These are phyloP conservation scores for Tuber borchii DNA, from an alignment of 495 filamentous ascomycete genomes.

Conservation along the genomic window DNA sequence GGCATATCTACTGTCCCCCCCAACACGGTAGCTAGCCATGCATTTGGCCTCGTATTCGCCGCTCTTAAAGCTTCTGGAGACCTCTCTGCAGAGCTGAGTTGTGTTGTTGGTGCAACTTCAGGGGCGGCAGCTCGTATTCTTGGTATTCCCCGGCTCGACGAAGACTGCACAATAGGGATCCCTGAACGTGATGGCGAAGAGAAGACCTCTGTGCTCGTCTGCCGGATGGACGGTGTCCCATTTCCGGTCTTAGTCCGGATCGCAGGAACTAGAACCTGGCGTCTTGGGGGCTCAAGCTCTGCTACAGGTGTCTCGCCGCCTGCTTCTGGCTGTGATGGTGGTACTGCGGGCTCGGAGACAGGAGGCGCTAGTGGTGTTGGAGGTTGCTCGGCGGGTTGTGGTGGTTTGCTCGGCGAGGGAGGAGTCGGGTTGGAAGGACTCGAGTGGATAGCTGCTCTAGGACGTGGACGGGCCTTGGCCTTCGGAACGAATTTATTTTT, in stretches of 20 bases:
- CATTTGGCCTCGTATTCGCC: background rate
- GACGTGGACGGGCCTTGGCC: constrained; percentile 28
- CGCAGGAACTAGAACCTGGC: background rate
- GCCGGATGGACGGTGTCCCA: constrained; percentile 10
- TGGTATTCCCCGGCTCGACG: background rate
- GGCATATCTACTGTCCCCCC: background rate
- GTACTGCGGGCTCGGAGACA: background rate
- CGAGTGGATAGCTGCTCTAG: background rate
- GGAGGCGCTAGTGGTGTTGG: background rate
- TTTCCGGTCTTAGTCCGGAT: background rate
- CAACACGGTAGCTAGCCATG: background rate
- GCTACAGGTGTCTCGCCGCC: background rate
- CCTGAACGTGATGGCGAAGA: background rate
- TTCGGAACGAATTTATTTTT: constrained; percentile 41
- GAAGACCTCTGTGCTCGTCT: background rate
- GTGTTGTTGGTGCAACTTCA: background rate
- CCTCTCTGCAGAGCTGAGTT: background rate
- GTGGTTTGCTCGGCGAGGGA: background rate
- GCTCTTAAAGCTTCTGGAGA: background rate
- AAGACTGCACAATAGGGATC: background rate
- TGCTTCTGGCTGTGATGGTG: constrained; percentile 6
- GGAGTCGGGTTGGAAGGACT: background rate
- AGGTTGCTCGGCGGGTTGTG: constrained; percentile 8
- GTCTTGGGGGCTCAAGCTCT: background rate
- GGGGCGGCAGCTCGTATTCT: background rate